Evolutionary conservation across 768 basidiomycete genomes (phyloP), one percentile per base, ranked within the genome.

Genomic region (Xanthoconium purpureum): DNA sequence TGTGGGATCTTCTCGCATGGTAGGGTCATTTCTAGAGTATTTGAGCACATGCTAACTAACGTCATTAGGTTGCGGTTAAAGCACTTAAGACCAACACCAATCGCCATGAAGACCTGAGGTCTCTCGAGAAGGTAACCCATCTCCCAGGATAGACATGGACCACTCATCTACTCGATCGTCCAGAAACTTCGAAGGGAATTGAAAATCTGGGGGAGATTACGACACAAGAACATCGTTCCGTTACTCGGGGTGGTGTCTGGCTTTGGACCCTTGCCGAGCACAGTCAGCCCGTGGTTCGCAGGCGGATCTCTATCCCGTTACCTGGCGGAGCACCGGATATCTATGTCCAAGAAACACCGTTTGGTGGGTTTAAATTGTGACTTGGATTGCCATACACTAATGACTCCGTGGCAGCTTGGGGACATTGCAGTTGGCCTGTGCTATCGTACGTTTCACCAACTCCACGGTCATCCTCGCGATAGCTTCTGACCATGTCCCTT

Each of bases 221-320:
- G 20, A 18, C 64, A 67, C 46, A 45, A 0, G 36, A 73, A 75
- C 47, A 50, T 74, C 6, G 58, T 74, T 20, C 70, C 69, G 6
- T 50, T 75, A 1, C 63, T 64, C 18, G 74, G 73, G 6, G 58
- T 64, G 3, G 61, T 68, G 17, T 56, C 53, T n/a, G 65, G 54
- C 24, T 75, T 71, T 35, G 72, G 74, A 32, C 66, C 61, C 6
- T 58, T 62, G 35, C 54, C 57, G 14, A 70, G 72, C 39, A 66
- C 70, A 62, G 67, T 74, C 40, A 74, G 65, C 54, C 72, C 74
- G 6, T 74, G 74, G 73, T 55, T 61, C 32, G 17, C 24, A 29
- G 65, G 70, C 18, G 71, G 70, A 17, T 65, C 65, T 18, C 47
- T 73, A 15, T 50, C 54, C 8, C 13, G 13, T 20, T 71, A 73